Evolutionary conservation across 2,329 filamentous ascomycete genomes (phyloP).

Genomic region (Colletotrichum theobromicola): DNA sequence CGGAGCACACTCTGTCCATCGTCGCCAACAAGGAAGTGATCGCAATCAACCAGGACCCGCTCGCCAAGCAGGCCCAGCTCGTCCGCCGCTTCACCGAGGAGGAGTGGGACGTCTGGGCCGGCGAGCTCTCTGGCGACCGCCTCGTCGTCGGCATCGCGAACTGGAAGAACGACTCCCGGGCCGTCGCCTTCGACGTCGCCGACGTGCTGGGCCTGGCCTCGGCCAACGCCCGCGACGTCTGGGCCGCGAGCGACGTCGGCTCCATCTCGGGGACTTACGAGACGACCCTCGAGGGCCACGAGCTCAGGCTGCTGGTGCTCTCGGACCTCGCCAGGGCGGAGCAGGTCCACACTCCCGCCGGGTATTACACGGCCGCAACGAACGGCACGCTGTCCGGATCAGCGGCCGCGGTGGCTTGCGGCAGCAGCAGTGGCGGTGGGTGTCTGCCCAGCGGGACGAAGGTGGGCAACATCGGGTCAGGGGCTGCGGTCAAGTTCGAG

Average conservation of each 20-base stretch:
- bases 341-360: conserved; percentile 29
- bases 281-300: conserved; percentile 39
- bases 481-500: conserved; percentile 40
- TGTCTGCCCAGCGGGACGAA: conserved; percentile 50
- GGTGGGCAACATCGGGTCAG: conserved; percentile 39
- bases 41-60: conserved; percentile 61
- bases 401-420: conserved; percentile 39
- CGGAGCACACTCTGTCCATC: conserved; percentile 43
- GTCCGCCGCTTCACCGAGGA: conserved; percentile 51
- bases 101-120: conserved; percentile 57
- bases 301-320: conserved; percentile 43
- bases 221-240: conserved; percentile 44
- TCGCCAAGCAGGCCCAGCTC: conserved; percentile 57
- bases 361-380: conserved; percentile 46
- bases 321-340: conserved; percentile 33
- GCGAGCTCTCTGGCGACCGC: conserved; percentile 46
- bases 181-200: conserved; percentile 45
- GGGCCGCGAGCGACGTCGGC: conserved; percentile 39
- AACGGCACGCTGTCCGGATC: conserved; percentile 39
- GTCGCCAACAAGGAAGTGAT: conserved; percentile 59
- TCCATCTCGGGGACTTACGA: conserved; percentile 35
- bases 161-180: conserved; percentile 50
- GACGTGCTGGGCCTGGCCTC: conserved; percentile 39
- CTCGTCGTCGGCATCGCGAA: conserved; percentile 53
- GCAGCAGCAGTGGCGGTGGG: conserved; percentile 32